Evolutionary conservation across 768 basidiomycete species (phyloP).

Genomic region (Fistulinella prunicolor): DNA sequence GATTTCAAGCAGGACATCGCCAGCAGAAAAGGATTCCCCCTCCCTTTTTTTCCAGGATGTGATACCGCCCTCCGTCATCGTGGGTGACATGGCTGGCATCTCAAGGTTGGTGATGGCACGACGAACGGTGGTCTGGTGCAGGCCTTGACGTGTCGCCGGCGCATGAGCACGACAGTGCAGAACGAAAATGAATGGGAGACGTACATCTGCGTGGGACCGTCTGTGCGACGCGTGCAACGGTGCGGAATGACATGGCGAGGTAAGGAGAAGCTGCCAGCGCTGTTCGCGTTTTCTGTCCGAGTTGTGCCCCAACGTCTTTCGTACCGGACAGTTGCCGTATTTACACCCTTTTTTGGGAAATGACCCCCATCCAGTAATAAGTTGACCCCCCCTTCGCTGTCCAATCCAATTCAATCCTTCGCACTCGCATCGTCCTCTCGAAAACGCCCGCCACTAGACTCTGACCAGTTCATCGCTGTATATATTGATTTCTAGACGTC

Average conservation of each 20-base stretch:
- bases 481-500: too few relatives aligned
- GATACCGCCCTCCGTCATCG: conserved; percentile 94
- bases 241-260: conserved; percentile 16
- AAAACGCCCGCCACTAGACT: too few relatives aligned
- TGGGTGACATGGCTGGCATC: conserved; percentile 98
- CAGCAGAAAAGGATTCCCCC: conserved; percentile 74
- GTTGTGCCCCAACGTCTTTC: too few relatives aligned
- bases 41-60: conserved; percentile 87
- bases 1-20: conserved; percentile 88
- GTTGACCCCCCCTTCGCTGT: too few relatives aligned
- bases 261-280: not conserved
- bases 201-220: conserved; percentile 25
- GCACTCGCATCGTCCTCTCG: too few relatives aligned
- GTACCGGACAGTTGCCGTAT: too few relatives aligned
- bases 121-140: conserved; percentile 52
- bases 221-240: conserved; percentile 11
- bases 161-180: conserved; percentile 1
- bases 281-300: too few relatives aligned
- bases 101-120: conserved; percentile 69
- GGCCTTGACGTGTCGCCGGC: conserved; percentile 13
- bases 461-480: too few relatives aligned
- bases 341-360: too few relatives aligned
- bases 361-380: too few relatives aligned
- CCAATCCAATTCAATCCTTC: too few relatives aligned
- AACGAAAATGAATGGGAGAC: not conserved